These are phyloP conservation scores for Boechera retrofracta DNA, from an alignment of 345 rosid species.

Conservation along the genomic window DNA sequence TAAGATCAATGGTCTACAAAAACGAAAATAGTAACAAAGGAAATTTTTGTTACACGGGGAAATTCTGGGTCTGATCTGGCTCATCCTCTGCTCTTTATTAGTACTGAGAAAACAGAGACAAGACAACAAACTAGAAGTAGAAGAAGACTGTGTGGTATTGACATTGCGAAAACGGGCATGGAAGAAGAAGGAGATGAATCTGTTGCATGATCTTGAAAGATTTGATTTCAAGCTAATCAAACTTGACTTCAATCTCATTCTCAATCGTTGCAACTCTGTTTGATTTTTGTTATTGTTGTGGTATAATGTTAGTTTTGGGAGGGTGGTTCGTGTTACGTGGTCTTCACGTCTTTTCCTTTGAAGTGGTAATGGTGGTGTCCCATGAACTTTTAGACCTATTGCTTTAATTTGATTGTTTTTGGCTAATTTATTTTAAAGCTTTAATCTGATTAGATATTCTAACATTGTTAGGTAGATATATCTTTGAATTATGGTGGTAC, in stretches of 20 bases:
- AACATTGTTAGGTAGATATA: not conserved
- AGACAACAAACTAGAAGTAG: conserved; percentile 24
- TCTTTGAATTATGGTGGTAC: not conserved
- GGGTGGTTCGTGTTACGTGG: conserved; percentile 30
- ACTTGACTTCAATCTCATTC: conserved; percentile 52
- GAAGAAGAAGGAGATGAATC: conserved; percentile 42
- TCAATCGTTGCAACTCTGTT: conserved; percentile 13
- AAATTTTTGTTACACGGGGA: conserved; percentile 33
- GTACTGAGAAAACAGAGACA: conserved; percentile 34
- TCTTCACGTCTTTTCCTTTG: conserved; percentile 36
- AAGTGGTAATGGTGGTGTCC: conserved; percentile 34
- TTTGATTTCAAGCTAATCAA: conserved; percentile 58
- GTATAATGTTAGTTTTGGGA: conserved; percentile 6
- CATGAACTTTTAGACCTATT: conserved; percentile 31
- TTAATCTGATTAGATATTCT: not conserved
- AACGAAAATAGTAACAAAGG: not conserved
- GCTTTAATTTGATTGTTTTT: not conserved
- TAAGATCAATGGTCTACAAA: not conserved
- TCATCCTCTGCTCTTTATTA: conserved; percentile 48
- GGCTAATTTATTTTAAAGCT: not conserved
- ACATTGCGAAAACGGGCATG: conserved; percentile 33
- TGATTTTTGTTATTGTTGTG: conserved; percentile 4
- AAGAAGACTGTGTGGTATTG: conserved; percentile 29
- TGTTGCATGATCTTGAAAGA: conserved; percentile 57
- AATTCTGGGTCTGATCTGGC: conserved; percentile 44